A percentile compares a stretch with the other conserved stretches of the same genome.
phyloP scores from a whole-genome alignment of 495 filamentous ascomycete genomes.

The Aspergillus asperescens region DNA sequence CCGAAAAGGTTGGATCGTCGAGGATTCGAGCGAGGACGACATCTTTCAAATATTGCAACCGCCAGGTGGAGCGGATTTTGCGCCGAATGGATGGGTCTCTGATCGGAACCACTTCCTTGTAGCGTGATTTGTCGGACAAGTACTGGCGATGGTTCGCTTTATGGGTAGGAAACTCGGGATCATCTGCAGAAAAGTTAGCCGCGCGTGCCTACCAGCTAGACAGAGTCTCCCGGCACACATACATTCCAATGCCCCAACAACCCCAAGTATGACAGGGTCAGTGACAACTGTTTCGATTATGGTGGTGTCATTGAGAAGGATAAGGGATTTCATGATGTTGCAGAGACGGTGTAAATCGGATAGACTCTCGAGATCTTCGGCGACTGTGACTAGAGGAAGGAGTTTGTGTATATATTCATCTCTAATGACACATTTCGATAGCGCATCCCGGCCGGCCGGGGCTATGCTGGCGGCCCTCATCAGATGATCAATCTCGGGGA shows the following conservation, averaged over 20 bases:
- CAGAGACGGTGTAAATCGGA: slow-evolving; percentile 83
- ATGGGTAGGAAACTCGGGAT: slow-evolving; percentile 97
- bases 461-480: slow-evolving; percentile 73
- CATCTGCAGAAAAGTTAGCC: slow-evolving; percentile 50
- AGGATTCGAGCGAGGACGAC: slow-evolving; percentile 93
- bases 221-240: slow-evolving; percentile 14
- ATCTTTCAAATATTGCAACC: slow-evolving; percentile 96
- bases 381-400: slow-evolving; percentile 73
- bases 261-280: slow-evolving; percentile 82
- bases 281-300: slow-evolving; percentile 93
- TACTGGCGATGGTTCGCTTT: slow-evolving; percentile 97
- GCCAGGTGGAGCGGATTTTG: slow-evolving; percentile 95
- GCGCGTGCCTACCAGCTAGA: not conserved
- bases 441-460: slow-evolving; percentile 73
- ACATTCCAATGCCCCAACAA: slow-evolving; percentile 95
- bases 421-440: slow-evolving; percentile 77
- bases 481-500: slow-evolving; percentile 74
- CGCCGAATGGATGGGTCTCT: slow-evolving; percentile 70
- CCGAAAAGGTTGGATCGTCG: slow-evolving; percentile 95
- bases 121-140: slow-evolving; percentile 78
- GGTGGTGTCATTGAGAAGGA: slow-evolving; percentile 86
- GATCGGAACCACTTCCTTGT: slow-evolving; percentile 94
- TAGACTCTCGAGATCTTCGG: slow-evolving; percentile 86
- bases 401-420: slow-evolving; percentile 87
- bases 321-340: slow-evolving; percentile 96